Evolutionary conservation across 2,329 filamentous ascomycete species (phyloP).

Genomic region (Xylaria sp.): DNA sequence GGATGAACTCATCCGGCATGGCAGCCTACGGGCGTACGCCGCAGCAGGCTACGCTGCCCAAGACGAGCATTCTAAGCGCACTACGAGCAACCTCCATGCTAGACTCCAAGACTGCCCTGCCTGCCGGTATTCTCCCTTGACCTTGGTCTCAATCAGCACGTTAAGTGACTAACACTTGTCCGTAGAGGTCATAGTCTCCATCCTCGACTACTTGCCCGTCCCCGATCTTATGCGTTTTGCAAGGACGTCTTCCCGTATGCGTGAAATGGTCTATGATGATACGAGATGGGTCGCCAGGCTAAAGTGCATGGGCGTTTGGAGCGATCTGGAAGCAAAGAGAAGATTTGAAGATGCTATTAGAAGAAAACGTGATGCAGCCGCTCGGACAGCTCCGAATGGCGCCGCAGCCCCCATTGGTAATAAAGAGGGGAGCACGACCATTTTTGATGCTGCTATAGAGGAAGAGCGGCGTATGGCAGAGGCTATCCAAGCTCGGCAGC

Average conservation of each 20-base stretch:
- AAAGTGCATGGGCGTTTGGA: slow-evolving; percentile 90
- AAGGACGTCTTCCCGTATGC: slow-evolving; percentile 83
- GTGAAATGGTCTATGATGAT: slow-evolving; percentile 99
- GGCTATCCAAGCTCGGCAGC: slow-evolving; percentile 50
- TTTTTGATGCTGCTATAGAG: slow-evolving; percentile 80
- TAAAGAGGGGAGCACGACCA: slow-evolving; percentile 61
- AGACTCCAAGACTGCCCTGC: slow-evolving; percentile 79
- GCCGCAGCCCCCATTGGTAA: slow-evolving; percentile 38
- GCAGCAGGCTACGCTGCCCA: slow-evolving; percentile 51
- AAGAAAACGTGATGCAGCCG: slow-evolving; percentile 67
- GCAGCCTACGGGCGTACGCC: slow-evolving; percentile 55
- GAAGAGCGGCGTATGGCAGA: slow-evolving; percentile 65
- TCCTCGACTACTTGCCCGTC: slow-evolving; percentile 90
- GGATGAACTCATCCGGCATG: slow-evolving; percentile 42
- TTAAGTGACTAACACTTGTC: slow-evolving; percentile 24
- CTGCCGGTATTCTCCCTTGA: slow-evolving; percentile 71
- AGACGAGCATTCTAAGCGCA: slow-evolving; percentile 74
- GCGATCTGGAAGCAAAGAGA: slow-evolving; percentile 84
- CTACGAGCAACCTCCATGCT: slow-evolving; percentile 85
- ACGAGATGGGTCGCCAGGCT: slow-evolving; percentile 91
- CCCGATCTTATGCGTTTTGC: slow-evolving; percentile 88
- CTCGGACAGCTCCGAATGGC: slow-evolving; percentile 46
- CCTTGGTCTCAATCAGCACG: slow-evolving; percentile 3
- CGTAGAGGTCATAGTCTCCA: slow-evolving; percentile 84
- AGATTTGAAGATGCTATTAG: slow-evolving; percentile 79